A percentile compares a stretch with the other conserved stretches of the same genome.
Conservation (phyloP, 2,329 filamentous ascomycete genomes). For the Tothia fuscella region DNA sequence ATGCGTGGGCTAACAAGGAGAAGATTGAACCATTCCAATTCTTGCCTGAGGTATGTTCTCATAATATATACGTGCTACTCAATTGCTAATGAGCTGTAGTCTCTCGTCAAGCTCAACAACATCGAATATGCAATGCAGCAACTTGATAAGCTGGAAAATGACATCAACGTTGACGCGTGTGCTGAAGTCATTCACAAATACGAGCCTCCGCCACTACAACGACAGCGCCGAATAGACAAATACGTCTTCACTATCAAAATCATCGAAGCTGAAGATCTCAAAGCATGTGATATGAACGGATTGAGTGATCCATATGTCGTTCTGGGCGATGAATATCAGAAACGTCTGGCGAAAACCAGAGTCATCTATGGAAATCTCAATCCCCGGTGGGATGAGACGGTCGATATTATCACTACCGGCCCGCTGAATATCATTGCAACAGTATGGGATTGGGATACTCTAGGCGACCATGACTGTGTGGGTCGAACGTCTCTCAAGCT, state of each 20-base stretch:
- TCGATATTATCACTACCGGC: constrained; percentile 87
- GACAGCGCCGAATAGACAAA: constrained; percentile 61
- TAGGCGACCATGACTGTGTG: constrained; percentile 95
- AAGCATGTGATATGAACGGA: constrained; percentile 93
- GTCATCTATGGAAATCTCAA: constrained; percentile 85
- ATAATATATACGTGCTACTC: constrained; percentile 3
- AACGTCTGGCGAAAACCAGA: constrained; percentile 86
- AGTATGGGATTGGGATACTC: constrained; percentile 95
- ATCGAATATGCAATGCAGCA: constrained; percentile 90
- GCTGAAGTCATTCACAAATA: constrained; percentile 67
- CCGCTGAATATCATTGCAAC: constrained; percentile 92
- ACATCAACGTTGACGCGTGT: constrained; percentile 84
- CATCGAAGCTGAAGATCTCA: constrained; percentile 92
- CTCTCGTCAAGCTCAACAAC: constrained; percentile 95
- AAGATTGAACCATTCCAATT: constrained; percentile 96
- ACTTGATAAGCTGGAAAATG: constrained; percentile 77
- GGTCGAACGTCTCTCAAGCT: constrained; percentile 93
- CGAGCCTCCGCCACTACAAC: constrained; percentile 58
- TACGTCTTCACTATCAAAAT: constrained; percentile 99
- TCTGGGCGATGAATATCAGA: constrained; percentile 93
- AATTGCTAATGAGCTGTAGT: constrained; percentile 40
- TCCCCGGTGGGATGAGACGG: constrained; percentile 92
- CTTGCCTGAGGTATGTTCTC: constrained; percentile 60
- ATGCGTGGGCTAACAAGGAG: constrained; percentile 83
- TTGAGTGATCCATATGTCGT: constrained; percentile 95